These are phyloP conservation scores for Monilinia aucupariae DNA, from an alignment of 2,329 filamentous ascomycete genomes.

Conservation along the genomic window DNA sequence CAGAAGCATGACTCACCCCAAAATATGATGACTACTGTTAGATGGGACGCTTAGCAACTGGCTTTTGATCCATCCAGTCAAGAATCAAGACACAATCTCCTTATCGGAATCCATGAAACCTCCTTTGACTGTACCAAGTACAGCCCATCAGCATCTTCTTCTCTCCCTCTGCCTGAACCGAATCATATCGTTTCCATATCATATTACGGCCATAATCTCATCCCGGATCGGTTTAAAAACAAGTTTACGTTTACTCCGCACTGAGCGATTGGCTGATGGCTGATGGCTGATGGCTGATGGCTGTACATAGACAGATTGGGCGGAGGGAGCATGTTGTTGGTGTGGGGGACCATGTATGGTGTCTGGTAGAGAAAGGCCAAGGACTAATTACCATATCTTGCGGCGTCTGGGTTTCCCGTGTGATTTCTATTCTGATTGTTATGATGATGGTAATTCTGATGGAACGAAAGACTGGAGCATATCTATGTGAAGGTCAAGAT, in stretches of 20 bases:
- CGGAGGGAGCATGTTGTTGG: background rate
- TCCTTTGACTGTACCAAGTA: no score
- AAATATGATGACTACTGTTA: no score
- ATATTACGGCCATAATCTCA: no score
- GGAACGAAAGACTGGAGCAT: no score
- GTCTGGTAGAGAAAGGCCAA: background rate
- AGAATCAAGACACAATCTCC: background rate
- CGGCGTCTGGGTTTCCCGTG: conserved; percentile 3
- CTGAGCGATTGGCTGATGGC: no score
- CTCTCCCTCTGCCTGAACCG: background rate
- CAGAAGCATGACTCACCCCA: no score
- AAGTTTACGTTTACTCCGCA: conserved; percentile 9
- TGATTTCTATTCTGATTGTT: no score
- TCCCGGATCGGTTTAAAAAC: background rate
- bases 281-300: no score
- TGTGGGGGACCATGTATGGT: background rate
- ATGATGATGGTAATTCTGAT: no score
- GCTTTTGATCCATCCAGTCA: conserved; percentile 8
- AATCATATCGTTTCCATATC: background rate
- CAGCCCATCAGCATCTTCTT: no score
- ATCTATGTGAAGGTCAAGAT: no score
- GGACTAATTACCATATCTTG: no score
- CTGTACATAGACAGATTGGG: conserved; percentile 1
- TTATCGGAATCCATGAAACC: conserved; percentile 15
- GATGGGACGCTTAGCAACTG: conserved; percentile 10